Conservation (phyloP, 306 rosid genomes). For the Geum urbanum region DNA sequence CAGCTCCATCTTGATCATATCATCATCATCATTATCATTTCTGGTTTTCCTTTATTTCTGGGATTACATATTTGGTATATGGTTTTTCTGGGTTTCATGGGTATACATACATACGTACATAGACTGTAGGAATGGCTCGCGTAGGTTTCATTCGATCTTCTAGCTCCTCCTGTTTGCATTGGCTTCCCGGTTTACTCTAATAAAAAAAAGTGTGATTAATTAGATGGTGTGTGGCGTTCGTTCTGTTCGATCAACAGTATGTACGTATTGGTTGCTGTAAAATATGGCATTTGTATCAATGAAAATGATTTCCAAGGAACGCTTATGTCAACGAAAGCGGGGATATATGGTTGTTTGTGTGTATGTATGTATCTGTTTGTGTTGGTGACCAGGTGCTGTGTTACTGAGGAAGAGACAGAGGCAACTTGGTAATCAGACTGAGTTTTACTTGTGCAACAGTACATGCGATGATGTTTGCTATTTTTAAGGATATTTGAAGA, state of each 20-base stretch:
- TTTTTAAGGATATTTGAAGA: background rate
- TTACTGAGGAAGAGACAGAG: constrained; percentile 17
- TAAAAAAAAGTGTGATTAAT: constrained; percentile 1
- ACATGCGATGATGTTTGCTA: constrained; percentile 22
- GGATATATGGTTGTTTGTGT: background rate
- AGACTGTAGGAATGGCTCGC: background rate
- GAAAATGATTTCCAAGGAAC: constrained; percentile 4
- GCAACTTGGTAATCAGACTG: background rate
- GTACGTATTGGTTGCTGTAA: constrained; percentile 17
- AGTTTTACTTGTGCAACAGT: background rate
- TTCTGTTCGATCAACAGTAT: background rate
- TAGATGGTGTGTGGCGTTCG: constrained; percentile 15
- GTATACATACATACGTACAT: background rate
- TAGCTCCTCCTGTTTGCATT: background rate
- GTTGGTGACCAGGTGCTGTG: constrained; percentile 20
- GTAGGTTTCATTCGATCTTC: background rate
- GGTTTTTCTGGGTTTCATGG: background rate
- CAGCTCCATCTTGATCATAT: background rate
- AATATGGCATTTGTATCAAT: constrained; percentile 14
- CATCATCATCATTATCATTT: background rate
- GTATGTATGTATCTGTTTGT: background rate
- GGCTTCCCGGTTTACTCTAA: background rate
- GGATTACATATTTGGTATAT: background rate
- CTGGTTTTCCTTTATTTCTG: background rate
- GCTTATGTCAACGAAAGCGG: constrained; percentile 4